phyloP scores from a whole-genome alignment of 192 early-diverging fungal genomes.

The Ambispora gerdemannii region DNA sequence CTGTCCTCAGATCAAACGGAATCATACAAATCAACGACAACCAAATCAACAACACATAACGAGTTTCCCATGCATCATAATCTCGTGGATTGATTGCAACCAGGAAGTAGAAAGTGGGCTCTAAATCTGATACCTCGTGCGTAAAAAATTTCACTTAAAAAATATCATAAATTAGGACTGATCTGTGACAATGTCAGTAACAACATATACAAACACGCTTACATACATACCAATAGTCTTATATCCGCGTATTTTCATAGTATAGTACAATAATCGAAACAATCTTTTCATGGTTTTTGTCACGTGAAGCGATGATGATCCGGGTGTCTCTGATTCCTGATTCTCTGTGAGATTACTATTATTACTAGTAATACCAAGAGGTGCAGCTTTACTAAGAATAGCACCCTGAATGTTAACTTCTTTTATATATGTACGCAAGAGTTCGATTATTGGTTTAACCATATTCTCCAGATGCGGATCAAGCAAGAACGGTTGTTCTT shows the following conservation, averaged over 20 bases:
- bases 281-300: slow-evolving; percentile 27
- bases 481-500: slow-evolving; percentile 74
- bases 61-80: slow-evolving; percentile 63
- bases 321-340: slow-evolving; percentile 28
- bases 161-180: not conserved
- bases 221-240: slow-evolving; percentile 72
- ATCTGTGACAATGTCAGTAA: too few species aligned
- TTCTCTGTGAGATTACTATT: slow-evolving; percentile 31
- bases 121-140: slow-evolving; percentile 84
- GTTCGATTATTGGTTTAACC: slow-evolving; percentile 55
- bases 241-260: slow-evolving; percentile 85
- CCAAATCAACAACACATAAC: slow-evolving; percentile 87
- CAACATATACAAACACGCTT: not conserved
- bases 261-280: slow-evolving; percentile 64
- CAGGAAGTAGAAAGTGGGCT: slow-evolving; percentile 79
- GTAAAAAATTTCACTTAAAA: slow-evolving; percentile 80
- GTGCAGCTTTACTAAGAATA: slow-evolving; percentile 8
- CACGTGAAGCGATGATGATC: slow-evolving; percentile 27
- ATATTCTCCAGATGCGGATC: slow-evolving; percentile 72
- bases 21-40: slow-evolving; percentile 92
- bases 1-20: slow-evolving; percentile 86
- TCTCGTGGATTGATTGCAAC: slow-evolving; percentile 29
- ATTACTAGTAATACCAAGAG: slow-evolving; percentile 33
- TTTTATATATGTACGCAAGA: slow-evolving; percentile 48
- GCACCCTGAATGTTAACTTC: not conserved